A percentile compares a stretch with the other conserved stretches of the same genome.
phyloP scores from a whole-genome alignment of 495 filamentous ascomycete species.

The Neurospora sp. region DNA sequence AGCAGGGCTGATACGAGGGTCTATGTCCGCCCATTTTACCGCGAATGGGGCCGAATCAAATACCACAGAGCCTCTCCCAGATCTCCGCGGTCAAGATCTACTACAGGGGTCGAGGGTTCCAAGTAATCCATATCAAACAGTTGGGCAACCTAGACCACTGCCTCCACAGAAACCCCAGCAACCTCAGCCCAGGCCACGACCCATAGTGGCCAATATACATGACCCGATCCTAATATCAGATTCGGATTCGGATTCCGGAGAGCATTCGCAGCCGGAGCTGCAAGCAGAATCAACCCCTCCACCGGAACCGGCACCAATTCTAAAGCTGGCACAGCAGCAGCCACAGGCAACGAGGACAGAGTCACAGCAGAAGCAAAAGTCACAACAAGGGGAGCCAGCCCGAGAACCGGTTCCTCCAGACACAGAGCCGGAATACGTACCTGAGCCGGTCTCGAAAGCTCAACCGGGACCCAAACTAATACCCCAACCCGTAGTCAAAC shows the following conservation, averaged over 20 bases:
- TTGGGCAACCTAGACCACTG: not conserved
- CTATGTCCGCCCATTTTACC: not conserved
- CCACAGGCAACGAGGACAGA: not conserved
- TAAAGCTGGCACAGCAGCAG: not conserved
- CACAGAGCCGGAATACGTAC: not conserved
- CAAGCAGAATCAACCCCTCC: not conserved
- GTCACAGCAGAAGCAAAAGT: not conserved
- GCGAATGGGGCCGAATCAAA: not conserved
- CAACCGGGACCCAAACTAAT: not conserved
- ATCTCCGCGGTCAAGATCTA: not conserved
- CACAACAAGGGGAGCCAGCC: not conserved
- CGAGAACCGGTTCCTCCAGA: not conserved
- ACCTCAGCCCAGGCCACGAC: not conserved
- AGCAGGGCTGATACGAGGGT: not conserved
- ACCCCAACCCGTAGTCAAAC: too few species aligned
- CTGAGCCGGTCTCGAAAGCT: not conserved
- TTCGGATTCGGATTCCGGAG: not conserved
- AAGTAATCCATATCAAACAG: not conserved
- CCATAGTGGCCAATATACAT: not conserved
- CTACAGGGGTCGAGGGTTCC: not conserved
- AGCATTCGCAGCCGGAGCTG: not conserved
- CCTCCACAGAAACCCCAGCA: not conserved
- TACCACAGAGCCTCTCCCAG: not conserved
- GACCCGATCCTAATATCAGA: not conserved
- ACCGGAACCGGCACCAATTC: not conserved